phyloP scores from a whole-genome alignment of 2,329 filamentous ascomycete genomes.

The Acrocalymma vagum region DNA sequence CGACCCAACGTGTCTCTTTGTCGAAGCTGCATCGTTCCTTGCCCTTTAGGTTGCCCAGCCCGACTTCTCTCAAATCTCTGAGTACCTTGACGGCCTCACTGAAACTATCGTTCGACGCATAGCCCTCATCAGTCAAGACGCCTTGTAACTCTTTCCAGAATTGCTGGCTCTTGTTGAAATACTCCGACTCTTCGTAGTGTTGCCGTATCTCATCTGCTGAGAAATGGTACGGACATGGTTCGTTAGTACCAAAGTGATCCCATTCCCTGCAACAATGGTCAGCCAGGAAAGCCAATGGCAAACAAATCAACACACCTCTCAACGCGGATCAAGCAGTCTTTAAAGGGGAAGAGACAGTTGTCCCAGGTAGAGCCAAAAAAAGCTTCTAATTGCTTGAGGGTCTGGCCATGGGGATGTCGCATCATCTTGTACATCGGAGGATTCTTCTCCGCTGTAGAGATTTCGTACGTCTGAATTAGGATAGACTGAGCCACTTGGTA shows the following conservation, averaged over 20 bases:
- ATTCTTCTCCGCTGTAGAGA: constrained; percentile 27
- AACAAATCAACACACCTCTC: constrained; percentile 25
- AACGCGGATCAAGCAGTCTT: constrained; percentile 32
- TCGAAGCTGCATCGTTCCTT: constrained; percentile 22
- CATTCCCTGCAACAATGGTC: constrained; percentile 27
- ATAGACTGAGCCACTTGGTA: constrained; percentile 36
- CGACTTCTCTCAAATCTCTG: constrained; percentile 20
- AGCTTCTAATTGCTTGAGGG: constrained; percentile 36
- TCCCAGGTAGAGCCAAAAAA: constrained; percentile 36
- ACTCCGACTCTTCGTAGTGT: constrained; percentile 28
- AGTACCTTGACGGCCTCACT: constrained; percentile 25
- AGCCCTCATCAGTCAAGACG: constrained; percentile 33
- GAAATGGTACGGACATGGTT: constrained; percentile 36
- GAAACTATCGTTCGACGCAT: constrained; percentile 28
- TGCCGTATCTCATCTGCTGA: constrained; percentile 27
- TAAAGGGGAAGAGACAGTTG: constrained; percentile 29
- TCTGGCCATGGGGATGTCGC: constrained; percentile 30
- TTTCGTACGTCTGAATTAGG: constrained; percentile 31
- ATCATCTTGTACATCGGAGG: constrained; percentile 35
- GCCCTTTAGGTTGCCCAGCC: constrained; percentile 15
- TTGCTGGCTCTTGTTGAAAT: constrained; percentile 34
- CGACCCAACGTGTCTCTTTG: constrained; percentile 20
- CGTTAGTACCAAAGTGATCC: constrained; percentile 24
- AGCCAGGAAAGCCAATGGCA: constrained; percentile 10
- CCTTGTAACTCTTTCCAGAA: constrained; percentile 29